Conservation (phyloP, 768 basidiomycete genomes). For the Boletus speciosus region DNA sequence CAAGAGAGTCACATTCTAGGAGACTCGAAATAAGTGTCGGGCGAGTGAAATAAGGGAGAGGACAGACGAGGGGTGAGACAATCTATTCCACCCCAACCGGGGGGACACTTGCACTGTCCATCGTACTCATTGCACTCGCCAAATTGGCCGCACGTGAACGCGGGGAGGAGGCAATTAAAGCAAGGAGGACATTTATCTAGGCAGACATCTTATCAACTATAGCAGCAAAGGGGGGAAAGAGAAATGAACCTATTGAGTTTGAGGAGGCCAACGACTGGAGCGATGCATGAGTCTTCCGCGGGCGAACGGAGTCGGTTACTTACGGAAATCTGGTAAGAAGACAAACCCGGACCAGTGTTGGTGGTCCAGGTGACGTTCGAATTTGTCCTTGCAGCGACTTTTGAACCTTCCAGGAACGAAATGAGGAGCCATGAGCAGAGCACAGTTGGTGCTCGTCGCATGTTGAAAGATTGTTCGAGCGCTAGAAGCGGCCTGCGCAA, state of each 20-base stretch:
- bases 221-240: too few relatives aligned
- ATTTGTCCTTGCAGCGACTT: conserved; percentile 1
- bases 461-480: conserved; percentile 10
- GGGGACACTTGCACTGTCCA: conserved; percentile 94
- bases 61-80: conserved; percentile 86
- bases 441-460: conserved; percentile 20
- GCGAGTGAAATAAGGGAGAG: conserved; percentile 2
- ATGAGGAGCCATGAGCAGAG: conserved; percentile 17
- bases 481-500: not conserved
- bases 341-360: conserved; percentile 12
- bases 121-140: conserved; percentile 88
- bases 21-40: not conserved
- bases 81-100: conserved; percentile 97
- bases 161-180: conserved; percentile 94
- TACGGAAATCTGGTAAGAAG: conserved; percentile 27
- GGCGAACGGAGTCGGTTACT: conserved; percentile 1
- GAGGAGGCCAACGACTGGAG: conserved; percentile 22
- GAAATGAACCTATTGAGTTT: conserved; percentile 13
- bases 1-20: conserved; percentile 89
- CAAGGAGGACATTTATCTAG: conserved; percentile 75
- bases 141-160: conserved; percentile 89
- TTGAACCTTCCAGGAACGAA: conserved; percentile 1
- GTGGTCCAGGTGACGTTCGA: conserved; percentile 18
- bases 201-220: not conserved
- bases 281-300: conserved; percentile 10